These are phyloP conservation scores for Paramecium octaurelia DNA, from an alignment of 73 alveolate genomes.

Conservation along the genomic window DNA sequence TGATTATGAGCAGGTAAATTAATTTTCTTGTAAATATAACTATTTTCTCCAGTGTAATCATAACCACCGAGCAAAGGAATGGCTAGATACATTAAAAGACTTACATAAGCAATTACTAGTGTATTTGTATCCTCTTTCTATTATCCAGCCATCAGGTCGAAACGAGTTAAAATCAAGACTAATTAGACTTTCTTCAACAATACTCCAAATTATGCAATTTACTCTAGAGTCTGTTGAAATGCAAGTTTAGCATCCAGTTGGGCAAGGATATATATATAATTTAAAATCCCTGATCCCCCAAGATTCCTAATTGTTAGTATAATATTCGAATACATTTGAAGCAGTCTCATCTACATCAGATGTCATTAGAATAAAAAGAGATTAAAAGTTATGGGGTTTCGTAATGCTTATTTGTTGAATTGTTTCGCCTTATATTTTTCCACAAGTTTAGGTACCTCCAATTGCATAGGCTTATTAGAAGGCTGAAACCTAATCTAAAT, in stretches of 20 bases:
- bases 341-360: background rate
- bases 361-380: background rate
- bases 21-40: background rate
- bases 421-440: background rate
- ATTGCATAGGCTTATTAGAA: background rate
- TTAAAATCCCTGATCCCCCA: slow-evolving; percentile 33
- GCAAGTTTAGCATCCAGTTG: background rate
- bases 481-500: background rate
- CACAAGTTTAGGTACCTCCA: background rate
- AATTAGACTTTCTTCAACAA: background rate
- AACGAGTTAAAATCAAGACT: background rate
- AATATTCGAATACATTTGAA: background rate
- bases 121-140: background rate
- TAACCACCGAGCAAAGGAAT: background rate
- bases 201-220: background rate
- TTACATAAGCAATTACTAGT: background rate
- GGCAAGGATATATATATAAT: background rate
- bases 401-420: background rate
- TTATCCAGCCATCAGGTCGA: background rate
- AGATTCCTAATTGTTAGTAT: background rate
- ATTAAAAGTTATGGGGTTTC: background rate
- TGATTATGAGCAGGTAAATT: background rate
- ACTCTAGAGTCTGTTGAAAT: background rate
- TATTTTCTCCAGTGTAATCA: background rate
- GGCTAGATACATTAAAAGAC: background rate